Conservation (phyloP, 805 yeast species). For the Ogataea parapolymorpha region DNA sequence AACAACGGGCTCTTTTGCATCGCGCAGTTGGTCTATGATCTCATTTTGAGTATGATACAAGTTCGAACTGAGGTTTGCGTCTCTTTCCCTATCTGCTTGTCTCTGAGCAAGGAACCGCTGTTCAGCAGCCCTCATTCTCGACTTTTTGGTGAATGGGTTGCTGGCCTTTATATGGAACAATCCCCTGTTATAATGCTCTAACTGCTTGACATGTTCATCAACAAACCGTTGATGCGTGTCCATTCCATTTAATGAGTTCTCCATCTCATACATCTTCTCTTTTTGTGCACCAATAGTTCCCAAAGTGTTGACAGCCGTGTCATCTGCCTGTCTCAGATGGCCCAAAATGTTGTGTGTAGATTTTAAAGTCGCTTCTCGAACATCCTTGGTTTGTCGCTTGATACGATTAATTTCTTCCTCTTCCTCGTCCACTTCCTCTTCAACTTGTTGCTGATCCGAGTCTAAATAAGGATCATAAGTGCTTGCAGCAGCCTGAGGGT, state of each 20-base stretch:
- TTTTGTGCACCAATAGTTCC: conserved; percentile 95
- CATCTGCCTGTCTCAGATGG: conserved; percentile 69
- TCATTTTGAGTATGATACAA: conserved; percentile 28
- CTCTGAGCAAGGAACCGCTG: conserved; percentile 55
- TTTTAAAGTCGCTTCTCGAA: conserved; percentile 71
- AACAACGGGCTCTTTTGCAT: conserved; percentile 16
- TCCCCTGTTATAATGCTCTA: conserved; percentile 74
- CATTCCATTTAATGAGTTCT: conserved; percentile 70
- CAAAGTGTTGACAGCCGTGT: conserved; percentile 73
- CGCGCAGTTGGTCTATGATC: conserved; percentile 47
- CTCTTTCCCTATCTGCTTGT: conserved; percentile 30
- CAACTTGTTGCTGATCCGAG: conserved; percentile 32
- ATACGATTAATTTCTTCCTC: conserved; percentile 83
- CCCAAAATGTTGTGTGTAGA: conserved; percentile 80
- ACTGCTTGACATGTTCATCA: conserved; percentile 75
- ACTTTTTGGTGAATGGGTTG: conserved; percentile 86
- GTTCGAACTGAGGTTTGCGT: conserved; percentile 24
- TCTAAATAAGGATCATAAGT: conserved; percentile 26
- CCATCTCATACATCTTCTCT: conserved; percentile 77
- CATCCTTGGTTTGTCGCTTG: conserved; percentile 67
- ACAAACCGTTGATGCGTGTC: conserved; percentile 80
- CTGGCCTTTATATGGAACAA: conserved; percentile 75
- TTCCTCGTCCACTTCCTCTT: conserved; percentile 73
- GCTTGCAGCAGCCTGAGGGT: conserved; percentile 22
- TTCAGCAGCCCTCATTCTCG: conserved; percentile 72